These are phyloP conservation scores for Dendrobium nobile DNA, from an alignment of 106 monocot species.

Conservation along the genomic window DNA sequence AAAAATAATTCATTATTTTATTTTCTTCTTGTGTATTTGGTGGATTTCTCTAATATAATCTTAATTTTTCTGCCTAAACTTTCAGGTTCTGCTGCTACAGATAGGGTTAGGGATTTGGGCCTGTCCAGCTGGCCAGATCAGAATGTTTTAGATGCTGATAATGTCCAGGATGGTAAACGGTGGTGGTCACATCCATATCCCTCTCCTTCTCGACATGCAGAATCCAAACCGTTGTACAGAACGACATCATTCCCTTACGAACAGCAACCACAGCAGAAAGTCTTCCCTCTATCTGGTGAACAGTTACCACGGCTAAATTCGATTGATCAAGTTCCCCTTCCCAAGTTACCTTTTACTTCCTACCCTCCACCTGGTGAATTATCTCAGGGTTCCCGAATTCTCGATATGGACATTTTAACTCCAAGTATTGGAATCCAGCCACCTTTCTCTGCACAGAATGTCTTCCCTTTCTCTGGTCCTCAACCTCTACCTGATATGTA, in stretches of 20 bases:
- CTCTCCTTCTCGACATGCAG: slow-evolving; percentile 8
- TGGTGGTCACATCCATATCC: slow-evolving; percentile 8
- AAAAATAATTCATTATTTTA: too few relatives aligned
- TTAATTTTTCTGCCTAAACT: background rate
- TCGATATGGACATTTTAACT: background rate
- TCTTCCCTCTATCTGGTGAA: too few relatives aligned
- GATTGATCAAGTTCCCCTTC: slow-evolving; percentile 3
- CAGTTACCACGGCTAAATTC: background rate
- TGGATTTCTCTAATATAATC: background rate
- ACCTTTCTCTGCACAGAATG: slow-evolving; percentile 26
- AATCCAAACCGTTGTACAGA: slow-evolving; percentile 6
- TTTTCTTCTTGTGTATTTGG: background rate
- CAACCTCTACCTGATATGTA: slow-evolving; percentile 15
- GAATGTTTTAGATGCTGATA: background rate
- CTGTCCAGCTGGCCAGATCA: slow-evolving; percentile 7
- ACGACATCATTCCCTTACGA: background rate
- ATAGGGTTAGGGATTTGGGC: background rate
- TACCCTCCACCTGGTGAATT: slow-evolving; percentile 1
- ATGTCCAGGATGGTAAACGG: slow-evolving; percentile 8
- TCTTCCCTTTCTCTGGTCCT: slow-evolving; percentile 17
- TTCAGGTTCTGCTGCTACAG: background rate
- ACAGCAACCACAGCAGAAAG: background rate
- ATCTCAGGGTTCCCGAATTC: slow-evolving; percentile 1
- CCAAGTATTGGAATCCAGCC: slow-evolving; percentile 9
- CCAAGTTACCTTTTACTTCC: background rate